A percentile compares a stretch with the other conserved stretches of the same genome.
Conservation (phyloP, 306 rosid species). For the Malus domestica region DNA sequence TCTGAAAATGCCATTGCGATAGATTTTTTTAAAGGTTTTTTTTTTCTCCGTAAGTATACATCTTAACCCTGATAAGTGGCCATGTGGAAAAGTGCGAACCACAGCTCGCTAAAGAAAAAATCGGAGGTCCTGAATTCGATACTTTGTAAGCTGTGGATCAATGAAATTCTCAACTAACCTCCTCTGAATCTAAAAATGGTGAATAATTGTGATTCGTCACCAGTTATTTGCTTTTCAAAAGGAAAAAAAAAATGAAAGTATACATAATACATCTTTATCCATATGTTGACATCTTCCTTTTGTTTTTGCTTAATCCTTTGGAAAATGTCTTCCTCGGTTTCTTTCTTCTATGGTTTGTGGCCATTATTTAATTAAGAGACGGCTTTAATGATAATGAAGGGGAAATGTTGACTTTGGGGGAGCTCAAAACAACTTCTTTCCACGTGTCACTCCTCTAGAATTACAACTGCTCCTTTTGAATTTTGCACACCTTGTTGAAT, state of each 20-base stretch:
- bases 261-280: not conserved
- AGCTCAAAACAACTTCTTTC: not conserved
- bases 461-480: not conserved
- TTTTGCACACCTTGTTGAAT: not conserved
- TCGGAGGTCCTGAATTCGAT: fast-evolving
- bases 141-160: too few species aligned
- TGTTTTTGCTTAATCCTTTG: not conserved
- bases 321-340: not conserved
- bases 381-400: not conserved
- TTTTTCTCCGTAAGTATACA: too few species aligned
- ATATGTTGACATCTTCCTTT: not conserved
- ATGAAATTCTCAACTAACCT: too few species aligned
- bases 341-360: not conserved
- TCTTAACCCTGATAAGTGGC: too few species aligned
- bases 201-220: too few species aligned
- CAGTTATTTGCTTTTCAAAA: fast-evolving
- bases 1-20: too few species aligned
- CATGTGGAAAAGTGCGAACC: too few species aligned
- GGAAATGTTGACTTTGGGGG: not conserved
- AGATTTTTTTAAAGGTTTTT: too few species aligned
- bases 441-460: not conserved
- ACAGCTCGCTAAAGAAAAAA: too few species aligned
- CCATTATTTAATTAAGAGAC: not conserved
- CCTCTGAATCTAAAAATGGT: fast-evolving
- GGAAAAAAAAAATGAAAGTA: too few species aligned